Evolutionary conservation across 2,329 filamentous ascomycete species (phyloP), one percentile per base, ranked within the genome.

Genomic region (Gnomoniopsis sp.): DNA sequence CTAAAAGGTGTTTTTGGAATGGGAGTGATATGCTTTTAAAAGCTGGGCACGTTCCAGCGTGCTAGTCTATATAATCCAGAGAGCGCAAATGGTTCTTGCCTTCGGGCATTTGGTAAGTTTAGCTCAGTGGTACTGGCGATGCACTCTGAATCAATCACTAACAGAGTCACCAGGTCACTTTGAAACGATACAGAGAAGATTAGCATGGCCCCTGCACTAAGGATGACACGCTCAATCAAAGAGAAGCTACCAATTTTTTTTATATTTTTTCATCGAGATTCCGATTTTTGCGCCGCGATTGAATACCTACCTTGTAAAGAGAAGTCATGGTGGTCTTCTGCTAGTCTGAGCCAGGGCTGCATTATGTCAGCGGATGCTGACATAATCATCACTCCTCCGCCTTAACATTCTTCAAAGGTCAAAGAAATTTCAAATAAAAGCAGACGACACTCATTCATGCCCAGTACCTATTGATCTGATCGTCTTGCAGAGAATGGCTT

Each of bases 121-220:
- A 17, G 47, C 47, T 2, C 8, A 49, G 33, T 21, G 14, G 47
- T 34, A 2, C 12, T 6, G 10, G 14, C 21, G 10, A 12, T 26
- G 4, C 22, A 21, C 6, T n/a, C n/a, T 33, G 14, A 49, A 14
- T 3, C 6, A 6, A 15, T 1, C n/a, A 34, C 47, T 49, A 49
- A 49, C 47, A 33, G n/a, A 2, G 23, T n/a, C 23, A 23, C 3
- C 15, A n/a, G 19, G 47, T 49, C 47, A 49, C 30, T 49, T 49
- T 49, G 47, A 49, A 49, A 49, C 47, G 47, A 8, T 60, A 62
- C 51, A 62, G 60, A 60, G 53, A 60, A 23, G 41, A 54, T 59
- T 88, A 88, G 87, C 87, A 89, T 89, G 85, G 86, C 86, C 86
- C 83, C 82, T 85, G 82, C 82, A 86, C 90, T 92, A 93, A 93